phyloP scores from a whole-genome alignment of 805 yeast genomes.

The Yueomyces sp. region DNA sequence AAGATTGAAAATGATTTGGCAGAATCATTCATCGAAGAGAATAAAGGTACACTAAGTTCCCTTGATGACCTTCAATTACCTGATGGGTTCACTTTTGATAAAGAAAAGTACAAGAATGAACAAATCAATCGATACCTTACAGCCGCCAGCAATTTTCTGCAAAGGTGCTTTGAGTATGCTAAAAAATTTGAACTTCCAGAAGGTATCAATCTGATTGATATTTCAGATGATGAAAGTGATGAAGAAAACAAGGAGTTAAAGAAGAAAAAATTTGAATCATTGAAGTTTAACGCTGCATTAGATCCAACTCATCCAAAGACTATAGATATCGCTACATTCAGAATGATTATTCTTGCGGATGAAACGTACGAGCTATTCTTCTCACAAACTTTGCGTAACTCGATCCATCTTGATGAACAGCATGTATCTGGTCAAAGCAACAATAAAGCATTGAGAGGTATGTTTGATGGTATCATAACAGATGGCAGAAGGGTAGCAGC shows the following conservation, averaged over 20 bases:
- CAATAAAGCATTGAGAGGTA: conserved; percentile 56
- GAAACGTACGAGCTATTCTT: conserved; percentile 85
- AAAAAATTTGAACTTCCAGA: conserved; percentile 44
- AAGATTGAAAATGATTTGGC: conserved; percentile 58
- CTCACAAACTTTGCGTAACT: conserved; percentile 48
- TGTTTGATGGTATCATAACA: conserved; percentile 82
- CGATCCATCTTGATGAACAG: conserved; percentile 52
- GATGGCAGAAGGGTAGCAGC: conserved; percentile 89
- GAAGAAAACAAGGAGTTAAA: conserved; percentile 10
- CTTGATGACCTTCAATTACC: conserved; percentile 37
- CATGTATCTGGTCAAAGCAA: conserved; percentile 31
- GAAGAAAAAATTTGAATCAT: conserved; percentile 18
- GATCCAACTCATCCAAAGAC: conserved; percentile 68
- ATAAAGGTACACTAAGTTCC: conserved; percentile 14
- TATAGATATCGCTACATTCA: conserved; percentile 71
- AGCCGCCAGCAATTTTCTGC: conserved; percentile 77
- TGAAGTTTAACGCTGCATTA: conserved; percentile 64
- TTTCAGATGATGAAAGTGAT: conserved; percentile 28
- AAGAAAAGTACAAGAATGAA: conserved; percentile 43
- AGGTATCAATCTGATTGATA: conserved; percentile 27
- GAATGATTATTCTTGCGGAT: conserved; percentile 91
- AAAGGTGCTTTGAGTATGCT: conserved; percentile 83
- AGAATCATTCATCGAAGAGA: conserved; percentile 35
- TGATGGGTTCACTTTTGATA: conserved; percentile 46
- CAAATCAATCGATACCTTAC: conserved; percentile 73